Conservation (phyloP, 768 basidiomycete species). For the Lactarius akahatsu region DNA sequence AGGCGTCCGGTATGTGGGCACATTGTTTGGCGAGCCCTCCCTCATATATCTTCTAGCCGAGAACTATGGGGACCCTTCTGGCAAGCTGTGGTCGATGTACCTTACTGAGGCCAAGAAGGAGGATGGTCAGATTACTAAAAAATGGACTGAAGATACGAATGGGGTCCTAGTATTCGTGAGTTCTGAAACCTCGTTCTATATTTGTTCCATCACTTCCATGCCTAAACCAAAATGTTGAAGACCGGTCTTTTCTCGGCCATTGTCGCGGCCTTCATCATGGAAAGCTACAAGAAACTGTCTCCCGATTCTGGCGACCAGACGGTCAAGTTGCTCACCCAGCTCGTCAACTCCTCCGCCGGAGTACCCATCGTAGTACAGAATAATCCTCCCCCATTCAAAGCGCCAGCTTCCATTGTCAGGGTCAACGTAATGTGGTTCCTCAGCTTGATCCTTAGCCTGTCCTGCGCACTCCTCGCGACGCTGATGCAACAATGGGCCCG, state of each 20-base stretch:
- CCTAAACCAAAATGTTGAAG: background rate
- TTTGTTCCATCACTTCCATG: too few relatives aligned
- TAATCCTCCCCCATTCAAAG: background rate
- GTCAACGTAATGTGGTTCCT: background rate
- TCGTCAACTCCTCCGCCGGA: background rate
- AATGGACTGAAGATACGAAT: background rate
- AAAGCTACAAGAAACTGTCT: background rate
- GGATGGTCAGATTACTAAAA: background rate
- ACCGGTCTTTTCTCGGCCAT: background rate
- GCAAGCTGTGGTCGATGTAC: background rate
- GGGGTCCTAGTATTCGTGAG: background rate
- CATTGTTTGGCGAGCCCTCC: background rate
- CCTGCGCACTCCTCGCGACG: background rate
- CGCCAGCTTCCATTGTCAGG: background rate
- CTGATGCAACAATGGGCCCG: background rate
- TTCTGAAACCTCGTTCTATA: background rate
- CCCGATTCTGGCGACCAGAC: background rate
- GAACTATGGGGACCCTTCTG: background rate
- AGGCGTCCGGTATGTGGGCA: background rate
- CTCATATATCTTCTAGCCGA: background rate
- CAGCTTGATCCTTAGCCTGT: background rate
- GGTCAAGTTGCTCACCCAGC: background rate
- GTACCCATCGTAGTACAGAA: background rate
- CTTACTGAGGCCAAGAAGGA: background rate
- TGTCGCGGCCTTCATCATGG: background rate